Percentiles rank a stretch among this genome's conserved stretches.
Evolutionary conservation across 2,329 filamentous ascomycete genomes (phyloP).

Genomic region (Gliomastix tumulicola): DNA sequence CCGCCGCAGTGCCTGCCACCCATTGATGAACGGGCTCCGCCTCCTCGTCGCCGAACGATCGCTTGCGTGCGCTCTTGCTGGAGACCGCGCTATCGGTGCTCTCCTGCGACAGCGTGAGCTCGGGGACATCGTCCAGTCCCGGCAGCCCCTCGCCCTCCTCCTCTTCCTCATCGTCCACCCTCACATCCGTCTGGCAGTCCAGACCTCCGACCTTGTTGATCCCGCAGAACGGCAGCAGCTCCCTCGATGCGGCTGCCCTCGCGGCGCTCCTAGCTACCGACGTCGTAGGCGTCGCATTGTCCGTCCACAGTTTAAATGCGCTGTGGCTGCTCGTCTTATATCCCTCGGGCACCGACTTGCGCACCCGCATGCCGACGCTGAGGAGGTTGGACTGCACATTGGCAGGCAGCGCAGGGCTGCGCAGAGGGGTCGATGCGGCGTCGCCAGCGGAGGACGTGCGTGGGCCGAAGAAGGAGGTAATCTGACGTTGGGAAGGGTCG

Average conservation of each 20-base stretch:
- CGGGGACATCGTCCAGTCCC: slow-evolving; percentile 32
- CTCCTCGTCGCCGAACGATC: slow-evolving; percentile 36
- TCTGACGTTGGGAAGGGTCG: slow-evolving; percentile 53
- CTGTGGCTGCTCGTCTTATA: slow-evolving; percentile 66
- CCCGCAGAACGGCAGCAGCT: slow-evolving; percentile 76
- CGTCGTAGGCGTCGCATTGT: slow-evolving; percentile 13
- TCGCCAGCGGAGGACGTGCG: slow-evolving; percentile 25
- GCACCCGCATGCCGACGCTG: slow-evolving; percentile 87
- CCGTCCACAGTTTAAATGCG: slow-evolving; percentile 44
- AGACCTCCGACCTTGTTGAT: slow-evolving; percentile 69
- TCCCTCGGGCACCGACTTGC: slow-evolving; percentile 87
- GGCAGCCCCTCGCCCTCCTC: slow-evolving; percentile 19
- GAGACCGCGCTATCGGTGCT: slow-evolving; percentile 30
- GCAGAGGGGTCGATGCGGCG: slow-evolving; percentile 12
- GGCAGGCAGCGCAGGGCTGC: slow-evolving; percentile 48
- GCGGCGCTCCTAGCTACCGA: background rate
- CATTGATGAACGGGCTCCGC: slow-evolving; percentile 16
- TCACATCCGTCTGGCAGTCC: slow-evolving; percentile 46
- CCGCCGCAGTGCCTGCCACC: too few species aligned
- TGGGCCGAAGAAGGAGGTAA: slow-evolving; percentile 53
- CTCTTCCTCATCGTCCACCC: slow-evolving; percentile 5
- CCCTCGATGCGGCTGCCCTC: slow-evolving; percentile 30
- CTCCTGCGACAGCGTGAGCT: slow-evolving; percentile 49
- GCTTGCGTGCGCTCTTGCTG: slow-evolving; percentile 33
- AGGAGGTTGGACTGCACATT: slow-evolving; percentile 76